Evolutionary conservation across 768 basidiomycete genomes (phyloP).

Genomic region (Harrya chromipes): DNA sequence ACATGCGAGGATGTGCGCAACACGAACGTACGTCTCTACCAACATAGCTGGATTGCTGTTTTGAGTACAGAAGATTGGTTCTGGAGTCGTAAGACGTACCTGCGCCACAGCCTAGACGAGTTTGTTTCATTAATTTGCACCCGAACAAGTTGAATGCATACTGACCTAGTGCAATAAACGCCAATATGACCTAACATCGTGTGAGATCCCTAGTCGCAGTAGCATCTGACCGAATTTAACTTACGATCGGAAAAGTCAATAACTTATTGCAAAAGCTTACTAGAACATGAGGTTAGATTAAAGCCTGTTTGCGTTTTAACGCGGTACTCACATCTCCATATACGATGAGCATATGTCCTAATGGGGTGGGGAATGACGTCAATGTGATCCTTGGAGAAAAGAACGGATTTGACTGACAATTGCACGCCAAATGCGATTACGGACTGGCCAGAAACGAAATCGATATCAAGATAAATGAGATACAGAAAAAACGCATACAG

Average conservation of each 20-base stretch:
- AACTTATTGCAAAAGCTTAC: conserved; percentile 32
- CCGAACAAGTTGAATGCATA: background rate
- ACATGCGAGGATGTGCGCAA: background rate
- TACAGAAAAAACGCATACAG: conserved; percentile 15
- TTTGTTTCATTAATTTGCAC: background rate
- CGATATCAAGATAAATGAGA: background rate
- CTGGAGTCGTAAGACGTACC: conserved; percentile 9
- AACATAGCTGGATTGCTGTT: conserved; percentile 1
- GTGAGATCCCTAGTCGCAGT: background rate
- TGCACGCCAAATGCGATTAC: conserved; percentile 36
- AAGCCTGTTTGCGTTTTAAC: background rate
- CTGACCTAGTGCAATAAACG: conserved; percentile 29
- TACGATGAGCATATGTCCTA: conserved; percentile 37
- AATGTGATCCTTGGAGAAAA: background rate
- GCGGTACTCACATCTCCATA: conserved; percentile 34
- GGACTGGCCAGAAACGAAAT: conserved; percentile 18
- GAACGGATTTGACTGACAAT: conserved; percentile 22
- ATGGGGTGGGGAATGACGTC: conserved; percentile 4
- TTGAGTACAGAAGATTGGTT: too few species aligned
- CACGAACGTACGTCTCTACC: conserved; percentile 26
- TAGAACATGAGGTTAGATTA: conserved; percentile 9
- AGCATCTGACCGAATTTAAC: conserved; percentile 3
- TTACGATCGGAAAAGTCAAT: conserved; percentile 34
- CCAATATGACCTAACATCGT: conserved; percentile 23
- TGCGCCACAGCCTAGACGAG: conserved; percentile 26